Percentiles rank a stretch among this genome's conserved stretches.
Conservation (phyloP, 163 green algal genomes). For the Chlorella variabilis region DNA sequence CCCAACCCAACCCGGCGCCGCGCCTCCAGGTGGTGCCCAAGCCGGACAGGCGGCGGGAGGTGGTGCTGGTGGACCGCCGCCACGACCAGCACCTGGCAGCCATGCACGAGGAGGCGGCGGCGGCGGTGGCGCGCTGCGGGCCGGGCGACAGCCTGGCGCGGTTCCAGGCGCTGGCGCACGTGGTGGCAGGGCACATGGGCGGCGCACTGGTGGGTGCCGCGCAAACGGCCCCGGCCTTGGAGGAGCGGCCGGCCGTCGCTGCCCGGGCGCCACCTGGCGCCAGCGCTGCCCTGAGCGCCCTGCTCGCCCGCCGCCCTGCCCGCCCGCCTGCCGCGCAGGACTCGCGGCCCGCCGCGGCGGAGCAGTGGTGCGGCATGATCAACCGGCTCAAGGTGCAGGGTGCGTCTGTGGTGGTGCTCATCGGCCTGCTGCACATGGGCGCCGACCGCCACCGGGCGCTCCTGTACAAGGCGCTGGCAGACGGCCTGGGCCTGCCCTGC, state of each 20-base stretch:
- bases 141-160: neutral
- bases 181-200: slow-evolving; percentile 69
- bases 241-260: too few species aligned
- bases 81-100: slow-evolving; percentile 43
- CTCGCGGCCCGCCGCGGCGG: slow-evolving; percentile 17
- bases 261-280: too few species aligned
- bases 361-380: slow-evolving; percentile 28
- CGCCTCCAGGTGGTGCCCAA: slow-evolving; percentile 21
- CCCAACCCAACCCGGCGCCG: too few species aligned
- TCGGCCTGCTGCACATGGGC: slow-evolving; percentile 51
- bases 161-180: slow-evolving; percentile 66
- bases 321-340: slow-evolving; percentile 12
- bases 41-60: slow-evolving; percentile 19
- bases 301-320: too few species aligned
- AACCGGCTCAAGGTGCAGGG: slow-evolving; percentile 11
- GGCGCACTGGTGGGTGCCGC: slow-evolving; percentile 41
- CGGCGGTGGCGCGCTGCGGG: neutral
- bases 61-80: slow-evolving; percentile 71
- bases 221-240: too few species aligned
- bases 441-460: slow-evolving; percentile 70
- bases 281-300: too few species aligned
- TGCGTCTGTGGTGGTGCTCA: slow-evolving; percentile 35
- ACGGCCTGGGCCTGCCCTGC: slow-evolving; percentile 59
- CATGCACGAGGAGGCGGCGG: slow-evolving; percentile 9
- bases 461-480: slow-evolving; percentile 81